These are phyloP conservation scores for Cunninghamia lanceolata DNA, from an alignment of 75 land plant species.

Conservation along the genomic window DNA sequence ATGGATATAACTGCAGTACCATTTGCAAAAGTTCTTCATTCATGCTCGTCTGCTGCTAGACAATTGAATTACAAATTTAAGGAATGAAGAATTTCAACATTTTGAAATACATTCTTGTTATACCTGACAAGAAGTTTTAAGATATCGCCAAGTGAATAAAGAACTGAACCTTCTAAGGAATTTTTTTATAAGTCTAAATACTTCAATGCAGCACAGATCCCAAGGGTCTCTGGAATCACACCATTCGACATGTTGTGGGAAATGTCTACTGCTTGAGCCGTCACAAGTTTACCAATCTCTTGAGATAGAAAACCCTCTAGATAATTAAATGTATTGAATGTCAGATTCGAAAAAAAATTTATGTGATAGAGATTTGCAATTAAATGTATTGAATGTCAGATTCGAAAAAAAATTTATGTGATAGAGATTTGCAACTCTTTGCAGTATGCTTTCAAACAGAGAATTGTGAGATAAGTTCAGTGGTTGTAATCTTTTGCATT, in stretches of 20 bases:
- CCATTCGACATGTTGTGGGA: conserved; percentile 35
- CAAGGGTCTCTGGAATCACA: conserved; percentile 26
- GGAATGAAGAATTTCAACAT: background rate
- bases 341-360: conserved; percentile 18
- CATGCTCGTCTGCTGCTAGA: conserved; percentile 13
- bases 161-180: conserved; percentile 19
- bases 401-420: no score
- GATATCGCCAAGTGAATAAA: conserved; percentile 18
- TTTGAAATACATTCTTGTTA: background rate
- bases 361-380: conserved; percentile 8
- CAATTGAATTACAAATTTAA: conserved; percentile 32
- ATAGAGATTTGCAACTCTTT: no score
- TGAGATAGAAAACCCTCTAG: conserved; percentile 10
- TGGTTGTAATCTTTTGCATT: no score
- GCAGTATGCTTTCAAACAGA: no score
- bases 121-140: conserved; percentile 13
- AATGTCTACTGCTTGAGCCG: no score
- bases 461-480: no score
- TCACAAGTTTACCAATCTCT: conserved; percentile 21
- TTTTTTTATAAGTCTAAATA: conserved; percentile 28
- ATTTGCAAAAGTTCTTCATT: background rate
- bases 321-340: conserved; percentile 21
- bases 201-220: conserved; percentile 11
- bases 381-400: no score
- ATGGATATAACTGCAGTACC: background rate